These are phyloP conservation scores for Syzygium aqueum DNA, from an alignment of 345 rosid genomes.

Conservation along the genomic window DNA sequence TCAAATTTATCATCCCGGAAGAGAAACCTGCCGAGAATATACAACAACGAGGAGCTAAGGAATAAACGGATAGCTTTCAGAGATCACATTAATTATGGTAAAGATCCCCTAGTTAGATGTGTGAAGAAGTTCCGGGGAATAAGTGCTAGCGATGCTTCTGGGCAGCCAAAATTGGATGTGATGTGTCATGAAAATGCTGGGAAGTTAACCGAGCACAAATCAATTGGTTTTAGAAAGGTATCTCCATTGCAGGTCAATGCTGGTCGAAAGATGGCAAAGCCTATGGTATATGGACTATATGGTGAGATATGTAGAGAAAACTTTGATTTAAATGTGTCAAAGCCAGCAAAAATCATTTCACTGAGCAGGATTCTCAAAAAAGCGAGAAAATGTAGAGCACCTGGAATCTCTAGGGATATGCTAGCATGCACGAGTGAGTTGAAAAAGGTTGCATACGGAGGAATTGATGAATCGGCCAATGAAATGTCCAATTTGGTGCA, in stretches of 20 bases:
- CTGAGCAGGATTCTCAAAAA: slow-evolving; percentile 30
- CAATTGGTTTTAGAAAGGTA: neutral
- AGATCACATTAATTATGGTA: neutral
- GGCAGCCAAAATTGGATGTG: neutral
- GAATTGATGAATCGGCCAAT: slow-evolving; percentile 4
- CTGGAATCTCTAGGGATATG: slow-evolving; percentile 3
- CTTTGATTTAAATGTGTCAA: slow-evolving; percentile 7
- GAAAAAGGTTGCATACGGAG: neutral
- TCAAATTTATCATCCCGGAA: slow-evolving; percentile 15
- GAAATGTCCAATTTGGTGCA: slow-evolving; percentile 3
- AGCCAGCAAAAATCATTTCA: slow-evolving; percentile 27
- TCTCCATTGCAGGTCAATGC: slow-evolving; percentile 3
- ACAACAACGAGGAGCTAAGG: slow-evolving; percentile 2
- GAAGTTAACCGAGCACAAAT: neutral
- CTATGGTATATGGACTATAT: slow-evolving; percentile 36
- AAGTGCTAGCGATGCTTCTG: neutral
- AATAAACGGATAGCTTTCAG: neutral
- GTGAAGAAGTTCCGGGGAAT: slow-evolving; percentile 15
- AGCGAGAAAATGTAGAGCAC: slow-evolving; percentile 10
- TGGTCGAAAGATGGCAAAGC: slow-evolving; percentile 15
- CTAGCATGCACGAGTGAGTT: slow-evolving; percentile 1
- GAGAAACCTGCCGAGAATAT: slow-evolving; percentile 13
- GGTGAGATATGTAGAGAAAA: slow-evolving; percentile 25
- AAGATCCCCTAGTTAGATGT: slow-evolving; percentile 1
- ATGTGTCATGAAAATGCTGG: neutral